Evolutionary conservation across 495 filamentous ascomycete genomes (phyloP).

Genomic region (Tirmania nivea): DNA sequence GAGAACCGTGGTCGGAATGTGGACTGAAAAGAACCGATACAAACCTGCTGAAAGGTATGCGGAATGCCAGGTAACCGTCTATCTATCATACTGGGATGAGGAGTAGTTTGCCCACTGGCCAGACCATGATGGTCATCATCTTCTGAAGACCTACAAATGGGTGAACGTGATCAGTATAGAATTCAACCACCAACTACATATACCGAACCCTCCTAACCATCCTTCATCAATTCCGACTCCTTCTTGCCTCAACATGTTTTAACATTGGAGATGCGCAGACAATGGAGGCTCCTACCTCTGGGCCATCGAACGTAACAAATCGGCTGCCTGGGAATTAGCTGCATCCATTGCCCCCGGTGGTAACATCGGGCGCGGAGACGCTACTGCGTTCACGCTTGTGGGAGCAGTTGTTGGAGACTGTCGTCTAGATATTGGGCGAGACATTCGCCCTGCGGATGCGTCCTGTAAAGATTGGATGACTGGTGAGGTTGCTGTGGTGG

Average conservation of each 20-base stretch:
- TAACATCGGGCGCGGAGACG: conserved; percentile 17
- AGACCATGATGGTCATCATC: conserved; percentile 12
- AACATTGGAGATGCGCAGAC: conserved; percentile 1
- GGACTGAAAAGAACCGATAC: conserved; percentile 7
- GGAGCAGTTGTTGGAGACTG: conserved; percentile 12
- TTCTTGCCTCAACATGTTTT: background rate
- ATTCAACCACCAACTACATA: no score
- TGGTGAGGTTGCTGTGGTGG: background rate
- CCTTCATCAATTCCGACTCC: background rate
- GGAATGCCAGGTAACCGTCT: conserved; percentile 18
- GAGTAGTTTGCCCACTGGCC: conserved; percentile 18
- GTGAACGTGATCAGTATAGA: no score
- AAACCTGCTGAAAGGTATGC: conserved; percentile 20
- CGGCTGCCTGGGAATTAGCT: conserved; percentile 14
- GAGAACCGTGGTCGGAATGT: conserved; percentile 4
- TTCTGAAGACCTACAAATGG: no score
- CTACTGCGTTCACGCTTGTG: conserved; percentile 13
- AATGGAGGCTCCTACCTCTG: conserved; percentile 13
- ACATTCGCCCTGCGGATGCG: background rate
- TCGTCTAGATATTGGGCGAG: background rate
- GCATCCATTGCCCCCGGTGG: conserved; percentile 12
- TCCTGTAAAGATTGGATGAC: background rate
- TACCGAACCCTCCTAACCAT: no score
- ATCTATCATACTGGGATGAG: conserved; percentile 17
- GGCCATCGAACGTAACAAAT: conserved; percentile 18